Percentiles rank a stretch among this genome's conserved stretches.
These are phyloP conservation scores for Tricholoma saponaceum DNA, from an alignment of 768 basidiomycete species.

Conservation along the genomic window DNA sequence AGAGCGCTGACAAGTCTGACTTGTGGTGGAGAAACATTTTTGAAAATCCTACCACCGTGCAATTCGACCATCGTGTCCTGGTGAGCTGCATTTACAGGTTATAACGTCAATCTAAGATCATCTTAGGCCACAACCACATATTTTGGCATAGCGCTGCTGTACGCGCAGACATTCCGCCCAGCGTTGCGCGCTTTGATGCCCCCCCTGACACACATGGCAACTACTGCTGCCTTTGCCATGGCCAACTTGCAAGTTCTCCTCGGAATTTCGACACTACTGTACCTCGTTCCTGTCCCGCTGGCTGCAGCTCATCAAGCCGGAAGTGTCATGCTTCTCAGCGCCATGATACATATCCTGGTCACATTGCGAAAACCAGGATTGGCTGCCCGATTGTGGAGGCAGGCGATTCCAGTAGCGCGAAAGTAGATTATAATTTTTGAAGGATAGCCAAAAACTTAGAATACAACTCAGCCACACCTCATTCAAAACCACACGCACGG, in stretches of 20 bases:
- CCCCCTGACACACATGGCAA: constrained; percentile 49
- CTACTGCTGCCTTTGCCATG: constrained; percentile 66
- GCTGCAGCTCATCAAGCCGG: constrained; percentile 96
- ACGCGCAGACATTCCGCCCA: constrained; percentile 49
- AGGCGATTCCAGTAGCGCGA: constrained; percentile 11
- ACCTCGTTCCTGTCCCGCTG: constrained; percentile 88
- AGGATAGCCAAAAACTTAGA: background rate
- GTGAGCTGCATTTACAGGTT: constrained; percentile 40
- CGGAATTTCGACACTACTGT: constrained; percentile 73
- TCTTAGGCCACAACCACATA: constrained; percentile 84
- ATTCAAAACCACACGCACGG: constrained; percentile 2
- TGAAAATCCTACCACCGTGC: constrained; percentile 97
- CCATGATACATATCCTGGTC: constrained; percentile 73
- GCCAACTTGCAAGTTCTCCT: constrained; percentile 77
- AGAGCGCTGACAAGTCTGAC: constrained; percentile 64
- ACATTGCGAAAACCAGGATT: constrained; percentile 65
- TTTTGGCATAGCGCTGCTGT: constrained; percentile 60
- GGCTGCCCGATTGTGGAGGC: constrained; percentile 61
- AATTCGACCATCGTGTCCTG: constrained; percentile 93
- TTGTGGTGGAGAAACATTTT: constrained; percentile 95
- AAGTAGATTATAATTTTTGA: background rate
- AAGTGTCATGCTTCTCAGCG: constrained; percentile 81
- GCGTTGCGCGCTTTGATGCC: constrained; percentile 63
- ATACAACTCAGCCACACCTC: constrained; percentile 1
- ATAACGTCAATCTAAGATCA: background rate